Evolutionary conservation across 495 filamentous ascomycete genomes (phyloP).

Genomic region (Hyaloscypha bicolor): DNA sequence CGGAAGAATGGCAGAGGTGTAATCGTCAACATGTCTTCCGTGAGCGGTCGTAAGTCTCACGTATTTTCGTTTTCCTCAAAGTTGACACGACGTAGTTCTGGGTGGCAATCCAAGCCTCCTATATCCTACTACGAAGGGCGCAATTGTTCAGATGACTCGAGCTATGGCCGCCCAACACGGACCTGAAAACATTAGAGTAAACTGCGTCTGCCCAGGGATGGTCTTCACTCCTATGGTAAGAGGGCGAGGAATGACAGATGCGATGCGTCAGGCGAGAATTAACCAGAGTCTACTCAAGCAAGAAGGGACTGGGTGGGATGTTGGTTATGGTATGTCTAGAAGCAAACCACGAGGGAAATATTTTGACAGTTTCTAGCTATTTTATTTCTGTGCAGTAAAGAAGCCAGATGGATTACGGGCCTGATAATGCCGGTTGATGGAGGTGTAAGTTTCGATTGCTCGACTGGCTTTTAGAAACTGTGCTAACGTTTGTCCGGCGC

Average conservation of each 20-base stretch:
- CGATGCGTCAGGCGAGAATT: conserved; percentile 47
- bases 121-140: conserved; percentile 64
- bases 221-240: conserved; percentile 65
- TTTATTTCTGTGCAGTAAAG: background rate
- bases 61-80: background rate
- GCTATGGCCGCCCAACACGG: conserved; percentile 63
- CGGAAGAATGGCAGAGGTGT: conserved; percentile 47
- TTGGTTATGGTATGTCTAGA: conserved; percentile 32
- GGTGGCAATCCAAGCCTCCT: conserved; percentile 61
- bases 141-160: conserved; percentile 59
- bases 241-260: conserved; percentile 50
- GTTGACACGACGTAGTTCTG: too few relatives aligned
- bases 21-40: conserved; percentile 61
- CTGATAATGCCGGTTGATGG: background rate
- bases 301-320: conserved; percentile 59
- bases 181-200: conserved; percentile 54
- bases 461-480: too few relatives aligned
- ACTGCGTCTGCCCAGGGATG: conserved; percentile 64
- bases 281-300: conserved; percentile 53
- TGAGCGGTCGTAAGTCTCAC: conserved; percentile 48
- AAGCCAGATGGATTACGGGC: background rate
- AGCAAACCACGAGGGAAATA: background rate
- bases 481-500: too few relatives aligned
- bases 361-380: background rate
- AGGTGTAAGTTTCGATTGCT: background rate